Percentiles rank a stretch among this genome's conserved stretches.
Evolutionary conservation across 139 green algal genomes (phyloP).

Genomic region (Tetradesmus lagerheimii): DNA sequence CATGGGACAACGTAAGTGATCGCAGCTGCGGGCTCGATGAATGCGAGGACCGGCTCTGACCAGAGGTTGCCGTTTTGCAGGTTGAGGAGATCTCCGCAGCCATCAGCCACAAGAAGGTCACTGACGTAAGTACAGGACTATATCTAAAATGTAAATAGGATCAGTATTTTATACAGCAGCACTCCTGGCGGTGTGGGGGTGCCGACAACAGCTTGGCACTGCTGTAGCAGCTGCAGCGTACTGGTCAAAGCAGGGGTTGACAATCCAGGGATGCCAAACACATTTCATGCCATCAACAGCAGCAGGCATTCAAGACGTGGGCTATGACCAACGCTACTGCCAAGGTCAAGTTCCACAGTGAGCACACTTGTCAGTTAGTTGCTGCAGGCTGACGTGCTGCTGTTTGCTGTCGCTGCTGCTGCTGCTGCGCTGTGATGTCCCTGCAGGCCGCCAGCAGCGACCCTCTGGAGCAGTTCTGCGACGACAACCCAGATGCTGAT

Average conservation of each 20-base stretch:
- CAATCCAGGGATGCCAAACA: no score
- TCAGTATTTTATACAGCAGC: not conserved
- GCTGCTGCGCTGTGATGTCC: no score
- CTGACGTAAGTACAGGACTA: slow-evolving; percentile 16
- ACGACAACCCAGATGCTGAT: slow-evolving; percentile 74
- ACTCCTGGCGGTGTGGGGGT: no score
- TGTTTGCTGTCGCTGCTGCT: not conserved
- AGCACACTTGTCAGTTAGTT: no score
- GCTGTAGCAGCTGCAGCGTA: not conserved
- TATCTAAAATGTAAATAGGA: not conserved
- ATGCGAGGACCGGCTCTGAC: not conserved
- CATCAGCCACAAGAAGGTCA: slow-evolving; percentile 62
- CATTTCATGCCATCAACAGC: no score
- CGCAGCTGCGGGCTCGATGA: not conserved
- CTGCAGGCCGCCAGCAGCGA: slow-evolving; percentile 37
- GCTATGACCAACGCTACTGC: no score
- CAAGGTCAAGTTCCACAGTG: no score
- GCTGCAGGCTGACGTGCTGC: not conserved
- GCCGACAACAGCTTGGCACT: not conserved
- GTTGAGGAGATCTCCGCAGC: slow-evolving; percentile 63
- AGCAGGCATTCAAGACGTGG: no score
- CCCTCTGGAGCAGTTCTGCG: slow-evolving; percentile 76
- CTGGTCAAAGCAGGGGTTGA: not conserved
- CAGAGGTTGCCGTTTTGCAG: slow-evolving; percentile 21
- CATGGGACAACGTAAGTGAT: slow-evolving; percentile 58